Base-by-base conservation (phyloP, 805 yeast species). In the Lachancea mirantina region DNA sequence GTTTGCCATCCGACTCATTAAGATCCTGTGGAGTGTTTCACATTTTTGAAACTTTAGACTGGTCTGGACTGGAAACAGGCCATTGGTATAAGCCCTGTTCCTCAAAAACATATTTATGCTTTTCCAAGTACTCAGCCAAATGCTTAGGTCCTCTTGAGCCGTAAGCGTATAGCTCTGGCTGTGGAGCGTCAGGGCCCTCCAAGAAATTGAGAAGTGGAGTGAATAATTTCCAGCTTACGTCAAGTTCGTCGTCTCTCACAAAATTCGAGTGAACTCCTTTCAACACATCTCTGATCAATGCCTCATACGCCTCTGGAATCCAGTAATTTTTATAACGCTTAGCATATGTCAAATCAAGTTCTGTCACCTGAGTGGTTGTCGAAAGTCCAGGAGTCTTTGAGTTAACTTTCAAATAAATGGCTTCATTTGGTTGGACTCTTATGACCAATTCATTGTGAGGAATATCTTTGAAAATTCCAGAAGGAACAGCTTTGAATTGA, bases 231-330 rank as follows among this genome's bases (percentile, higher is more conserved):
- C 98, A 92, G 40, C 94, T 80, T 38, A 80, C 77, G 36, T 88
- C 96, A 55, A 92, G 73, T 67, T 92, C 98, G 58, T 92, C 98
- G 57, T 89, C 96, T 65, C 98, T 80, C 20, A 92, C 97, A 57
- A 92, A 92, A 67, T 89, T 89, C 32, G 97, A 83, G 64, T 92
- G 98, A 62, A 88, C 95, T 36, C 94, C 97, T 46, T 75, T 72
- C 55, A 81, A 62, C 42, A 89, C 83, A 61, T 92, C 97, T 61
- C 94, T 76, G 50, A 92, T 84, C 49, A 92, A 74, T 1, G 96
- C 82, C 67, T 92, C 98, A 61, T 92, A 92, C 25, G 97, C 97
- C 68, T 89, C 96, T 27, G 98, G 97, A 52, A 92, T 88, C 79
- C 92, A 82, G 64, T 84, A 81, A 55, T 84, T 81, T 43, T 82